phyloP scores from a whole-genome alignment of 495 filamentous ascomycete species.

The Penicillium salamii region DNA sequence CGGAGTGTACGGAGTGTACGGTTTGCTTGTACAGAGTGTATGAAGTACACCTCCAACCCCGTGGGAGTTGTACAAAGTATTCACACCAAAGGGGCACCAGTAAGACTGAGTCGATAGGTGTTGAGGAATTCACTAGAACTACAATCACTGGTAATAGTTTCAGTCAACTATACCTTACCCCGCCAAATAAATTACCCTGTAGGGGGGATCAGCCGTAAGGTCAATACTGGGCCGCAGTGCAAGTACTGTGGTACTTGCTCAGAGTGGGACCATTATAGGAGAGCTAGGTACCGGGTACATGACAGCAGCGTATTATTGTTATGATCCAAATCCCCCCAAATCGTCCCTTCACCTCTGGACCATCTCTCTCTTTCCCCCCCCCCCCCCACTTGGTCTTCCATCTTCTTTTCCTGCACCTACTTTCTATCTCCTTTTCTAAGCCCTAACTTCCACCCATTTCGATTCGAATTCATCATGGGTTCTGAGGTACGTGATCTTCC shows the following conservation, averaged over 20 bases:
- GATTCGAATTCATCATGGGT: slow-evolving; percentile 37
- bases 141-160: neutral
- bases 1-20: neutral
- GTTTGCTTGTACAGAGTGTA: no score
- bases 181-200: slow-evolving; percentile 7
- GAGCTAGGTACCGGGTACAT: slow-evolving; percentile 14
- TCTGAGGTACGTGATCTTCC: slow-evolving; percentile 45
- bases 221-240: slow-evolving; percentile 8
- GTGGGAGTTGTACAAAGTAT: no score
- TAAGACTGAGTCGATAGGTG: no score
- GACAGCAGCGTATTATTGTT: slow-evolving; percentile 20
- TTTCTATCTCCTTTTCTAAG: slow-evolving; percentile 12
- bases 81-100: no score
- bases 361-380: slow-evolving; percentile 17
- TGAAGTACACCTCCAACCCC: no score
- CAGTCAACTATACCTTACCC: slow-evolving; percentile 6
- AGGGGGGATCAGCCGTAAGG: slow-evolving; percentile 12
- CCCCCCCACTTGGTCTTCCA: slow-evolving; percentile 31
- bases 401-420: slow-evolving; percentile 28
- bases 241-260: slow-evolving; percentile 10
- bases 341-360: slow-evolving; percentile 13
- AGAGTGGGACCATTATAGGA: slow-evolving; percentile 3
- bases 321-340: slow-evolving; percentile 24
- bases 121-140: no score
- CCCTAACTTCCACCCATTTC: slow-evolving; percentile 7